Percentiles rank a stretch among this genome's conserved stretches.
phyloP scores from a whole-genome alignment of 2,329 filamentous ascomycete species.

The Phialophora tarda region DNA sequence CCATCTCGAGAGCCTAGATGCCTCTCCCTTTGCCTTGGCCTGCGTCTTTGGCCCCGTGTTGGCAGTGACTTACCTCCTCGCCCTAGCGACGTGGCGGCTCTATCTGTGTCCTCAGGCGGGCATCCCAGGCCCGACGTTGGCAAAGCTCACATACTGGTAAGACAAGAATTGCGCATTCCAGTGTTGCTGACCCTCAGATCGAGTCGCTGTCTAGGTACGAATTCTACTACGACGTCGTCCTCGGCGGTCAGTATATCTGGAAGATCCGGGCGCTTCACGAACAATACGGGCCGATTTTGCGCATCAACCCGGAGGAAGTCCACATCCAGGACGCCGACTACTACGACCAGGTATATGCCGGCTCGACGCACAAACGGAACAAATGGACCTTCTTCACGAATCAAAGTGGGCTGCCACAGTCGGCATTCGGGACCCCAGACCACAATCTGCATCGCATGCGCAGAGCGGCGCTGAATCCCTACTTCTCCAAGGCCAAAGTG shows the following conservation, averaged over 20 bases:
- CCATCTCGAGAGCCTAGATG: constrained; percentile 2
- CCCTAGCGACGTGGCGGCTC: constrained; percentile 39
- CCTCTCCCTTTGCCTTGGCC: constrained; percentile 5
- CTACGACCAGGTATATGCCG: constrained; percentile 36
- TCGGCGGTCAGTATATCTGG: constrained; percentile 32
- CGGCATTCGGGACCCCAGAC: constrained; percentile 32
- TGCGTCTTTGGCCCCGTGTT: constrained; percentile 10
- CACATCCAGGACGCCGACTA: constrained; percentile 36
- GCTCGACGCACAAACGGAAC: constrained; percentile 30
- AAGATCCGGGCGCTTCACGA: constrained; percentile 35
- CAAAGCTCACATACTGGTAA: constrained; percentile 16
- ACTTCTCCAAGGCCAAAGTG: constrained; percentile 36
- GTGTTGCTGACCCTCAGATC: constrained; percentile 6
- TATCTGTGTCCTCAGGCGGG: constrained; percentile 41
- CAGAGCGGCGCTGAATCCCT: constrained; percentile 37
- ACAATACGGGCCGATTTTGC: constrained; percentile 38
- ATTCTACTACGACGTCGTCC: constrained; percentile 39
- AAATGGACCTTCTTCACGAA: constrained; percentile 35
- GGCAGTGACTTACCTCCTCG: constrained; percentile 19
- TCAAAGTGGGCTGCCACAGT: constrained; percentile 20
- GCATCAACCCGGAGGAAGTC: constrained; percentile 40
- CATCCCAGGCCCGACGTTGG: constrained; percentile 41
- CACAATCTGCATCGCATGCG: constrained; percentile 37
- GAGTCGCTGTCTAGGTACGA: constrained; percentile 31
- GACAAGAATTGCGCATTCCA: constrained; percentile 35